Evolutionary conservation across 1,139 yeast genomes (phyloP).

Genomic region (Candida neerlandica): DNA sequence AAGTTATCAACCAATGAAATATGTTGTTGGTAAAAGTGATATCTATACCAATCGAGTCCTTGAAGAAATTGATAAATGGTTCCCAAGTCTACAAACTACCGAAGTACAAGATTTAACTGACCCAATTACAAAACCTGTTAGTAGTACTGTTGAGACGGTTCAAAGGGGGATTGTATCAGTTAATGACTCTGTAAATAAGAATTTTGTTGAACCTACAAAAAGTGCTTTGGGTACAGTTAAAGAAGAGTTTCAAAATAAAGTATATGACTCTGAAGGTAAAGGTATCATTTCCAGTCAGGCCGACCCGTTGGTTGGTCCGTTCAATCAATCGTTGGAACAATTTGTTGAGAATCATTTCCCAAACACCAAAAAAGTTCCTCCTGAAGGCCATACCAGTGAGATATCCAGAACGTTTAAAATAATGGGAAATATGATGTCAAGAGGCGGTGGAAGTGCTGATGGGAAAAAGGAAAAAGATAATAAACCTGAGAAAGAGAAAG

Average conservation of each 20-base stretch:
- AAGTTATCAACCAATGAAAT: constrained; percentile 29
- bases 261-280: constrained; percentile 61
- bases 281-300: constrained; percentile 60
- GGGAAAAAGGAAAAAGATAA: constrained; percentile 3
- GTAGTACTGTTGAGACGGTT: constrained; percentile 32
- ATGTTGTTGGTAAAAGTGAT: constrained; percentile 30
- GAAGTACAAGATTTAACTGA: constrained; percentile 43
- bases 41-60: constrained; percentile 34
- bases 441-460: constrained; percentile 12
- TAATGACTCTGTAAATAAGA: constrained; percentile 20
- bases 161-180: constrained; percentile 29
- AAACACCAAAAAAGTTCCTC: constrained; percentile 42
- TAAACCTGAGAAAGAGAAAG: constrained; percentile 8
- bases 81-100: constrained; percentile 40
- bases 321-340: constrained; percentile 56
- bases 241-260: constrained; percentile 15
- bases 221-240: constrained; percentile 43
- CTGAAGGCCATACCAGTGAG: constrained; percentile 53
- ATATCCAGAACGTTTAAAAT: constrained; percentile 50
- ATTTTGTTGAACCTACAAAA: constrained; percentile 46
- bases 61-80: constrained; percentile 34
- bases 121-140: constrained; percentile 47
- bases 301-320: constrained; percentile 65
- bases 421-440: constrained; percentile 36
- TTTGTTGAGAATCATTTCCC: constrained; percentile 43